Base-by-base conservation (phyloP, 2,329 filamentous ascomycete genomes). In the Clonostachys byssicola region DNA sequence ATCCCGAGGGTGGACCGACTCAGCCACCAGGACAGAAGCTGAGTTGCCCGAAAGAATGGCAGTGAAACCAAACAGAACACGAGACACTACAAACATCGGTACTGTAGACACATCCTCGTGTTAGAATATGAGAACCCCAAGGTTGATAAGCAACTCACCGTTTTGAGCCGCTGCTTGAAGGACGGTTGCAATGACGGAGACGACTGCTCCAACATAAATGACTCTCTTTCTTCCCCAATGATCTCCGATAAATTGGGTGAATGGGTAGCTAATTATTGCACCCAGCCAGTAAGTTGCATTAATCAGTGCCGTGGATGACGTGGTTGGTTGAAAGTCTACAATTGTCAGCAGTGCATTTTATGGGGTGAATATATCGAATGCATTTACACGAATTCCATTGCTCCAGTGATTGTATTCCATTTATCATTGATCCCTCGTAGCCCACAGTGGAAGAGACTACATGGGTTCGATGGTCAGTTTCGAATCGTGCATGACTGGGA, bases 361-460 rank as follows among this genome's bases (percentile, higher is more conserved):
- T 20, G 5, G 18, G 18, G 18, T 4, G 18, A 20, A 20, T 20
- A 20, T 20, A 20, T 20, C 18, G 18, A 5, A 20, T 20, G 18
- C 18, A 20, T 5, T 20, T 20, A 20, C 18, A 20, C 18, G 77
- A 66, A 0, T 67, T 73, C 56, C 82, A 83, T 0, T 70, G 73
- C 0, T 77, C 76, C 14, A 82, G 57, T 49, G 82, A 81, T 49
- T 80, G 77, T 23, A 83, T 65, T 0, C 75, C 77, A 49, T 81
- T 81, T 60, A 80, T 64, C 64, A 81, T 76, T 3, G 73, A 77
- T 3, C 71, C 70, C 48, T 77, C 72, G 46, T 74, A 73, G 20
- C 70, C 65, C 35, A 38, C 18, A 20, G 18, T 20, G 5, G 18
- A 20, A 20, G 18, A 20, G 18, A 20, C 18, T 20, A 20, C 5